Conservation (phyloP, 306 rosid genomes). For the Abrus pulchellus region DNA sequence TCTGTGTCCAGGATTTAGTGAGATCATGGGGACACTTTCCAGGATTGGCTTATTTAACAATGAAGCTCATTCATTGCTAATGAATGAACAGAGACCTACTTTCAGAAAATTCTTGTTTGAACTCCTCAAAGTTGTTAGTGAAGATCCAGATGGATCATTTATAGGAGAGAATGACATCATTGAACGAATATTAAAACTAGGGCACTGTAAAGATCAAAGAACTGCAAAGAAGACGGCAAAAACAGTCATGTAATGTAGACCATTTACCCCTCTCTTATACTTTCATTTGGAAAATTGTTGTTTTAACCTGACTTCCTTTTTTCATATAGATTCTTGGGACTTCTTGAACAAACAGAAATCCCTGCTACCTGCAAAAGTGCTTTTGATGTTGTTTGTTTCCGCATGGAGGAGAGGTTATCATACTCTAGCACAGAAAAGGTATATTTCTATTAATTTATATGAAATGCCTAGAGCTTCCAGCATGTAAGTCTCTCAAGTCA, state of each 20-base stretch:
- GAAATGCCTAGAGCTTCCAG: neutral
- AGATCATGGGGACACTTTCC: constrained; percentile 85
- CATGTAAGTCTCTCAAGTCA: neutral
- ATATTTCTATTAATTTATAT: constrained; percentile 30
- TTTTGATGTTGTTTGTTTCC: constrained; percentile 76
- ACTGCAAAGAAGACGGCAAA: constrained; percentile 77
- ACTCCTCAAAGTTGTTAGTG: constrained; percentile 60
- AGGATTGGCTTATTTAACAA: constrained; percentile 77
- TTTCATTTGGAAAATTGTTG: constrained; percentile 30
- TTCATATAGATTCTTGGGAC: constrained; percentile 80
- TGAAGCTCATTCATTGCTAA: constrained; percentile 68
- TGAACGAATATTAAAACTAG: constrained; percentile 64
- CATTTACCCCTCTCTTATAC: constrained; percentile 32
- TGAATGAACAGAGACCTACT: constrained; percentile 65
- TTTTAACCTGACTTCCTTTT: constrained; percentile 21
- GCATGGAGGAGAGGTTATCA: constrained; percentile 86
- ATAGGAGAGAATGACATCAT: constrained; percentile 67
- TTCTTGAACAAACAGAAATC: constrained; percentile 72
- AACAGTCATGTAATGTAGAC: constrained; percentile 84
- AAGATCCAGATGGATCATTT: constrained; percentile 47
- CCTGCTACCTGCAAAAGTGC: constrained; percentile 85
- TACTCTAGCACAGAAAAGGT: constrained; percentile 85
- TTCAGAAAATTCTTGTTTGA: constrained; percentile 73
- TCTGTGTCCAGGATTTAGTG: constrained; percentile 69
- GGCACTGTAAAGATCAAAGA: constrained; percentile 73